Percentiles rank a stretch among this genome's conserved stretches.
These are phyloP conservation scores for Austroboletus niveus DNA, from an alignment of 1,284 basidiomycete genomes.

Conservation along the genomic window DNA sequence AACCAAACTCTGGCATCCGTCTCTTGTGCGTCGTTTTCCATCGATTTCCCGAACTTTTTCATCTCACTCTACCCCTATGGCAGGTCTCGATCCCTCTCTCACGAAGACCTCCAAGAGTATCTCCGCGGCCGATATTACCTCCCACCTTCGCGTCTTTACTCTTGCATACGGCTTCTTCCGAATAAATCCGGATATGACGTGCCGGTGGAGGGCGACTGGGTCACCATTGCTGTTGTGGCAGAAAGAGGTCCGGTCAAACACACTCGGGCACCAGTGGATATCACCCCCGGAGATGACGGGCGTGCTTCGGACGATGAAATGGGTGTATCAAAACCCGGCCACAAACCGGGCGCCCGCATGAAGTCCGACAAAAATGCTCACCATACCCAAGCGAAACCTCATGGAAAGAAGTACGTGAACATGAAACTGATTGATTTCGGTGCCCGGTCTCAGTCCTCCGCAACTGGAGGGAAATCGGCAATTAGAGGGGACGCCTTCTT, in stretches of 20 bases:
- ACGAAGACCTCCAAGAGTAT: slow-evolving; percentile 81
- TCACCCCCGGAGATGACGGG: slow-evolving; percentile 47
- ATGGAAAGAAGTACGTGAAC: slow-evolving; percentile 81
- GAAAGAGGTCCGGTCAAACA: slow-evolving; percentile 76
- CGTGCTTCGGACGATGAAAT: slow-evolving; percentile 33
- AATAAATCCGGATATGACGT: slow-evolving; percentile 86
- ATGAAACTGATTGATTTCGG: slow-evolving; percentile 86
- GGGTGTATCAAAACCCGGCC: slow-evolving; percentile 15
- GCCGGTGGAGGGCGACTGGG: slow-evolving; percentile 89
- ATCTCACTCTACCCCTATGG: background rate
- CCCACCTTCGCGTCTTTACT: slow-evolving; percentile 86
- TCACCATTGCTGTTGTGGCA: slow-evolving; percentile 86
- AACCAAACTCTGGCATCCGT: slow-evolving; percentile 87
- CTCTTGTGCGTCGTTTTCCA: slow-evolving; percentile 60
- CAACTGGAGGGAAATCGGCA: slow-evolving; percentile 52
- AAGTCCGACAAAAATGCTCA: slow-evolving; percentile 26
- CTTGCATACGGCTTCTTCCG: slow-evolving; percentile 71
- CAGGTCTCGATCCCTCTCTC: slow-evolving; percentile 72
- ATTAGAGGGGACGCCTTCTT: slow-evolving; percentile 82
- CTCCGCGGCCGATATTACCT: slow-evolving; percentile 84
- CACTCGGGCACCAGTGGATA: slow-evolving; percentile 61
- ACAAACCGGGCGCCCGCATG: slow-evolving; percentile 13
- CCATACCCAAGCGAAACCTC: slow-evolving; percentile 37
- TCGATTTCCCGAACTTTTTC: slow-evolving; percentile 1
- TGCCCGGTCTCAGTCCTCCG: slow-evolving; percentile 51